These are phyloP conservation scores for Acanthamoeba lenticulata DNA, from an alignment of 208 protist genomes.

Conservation along the genomic window DNA sequence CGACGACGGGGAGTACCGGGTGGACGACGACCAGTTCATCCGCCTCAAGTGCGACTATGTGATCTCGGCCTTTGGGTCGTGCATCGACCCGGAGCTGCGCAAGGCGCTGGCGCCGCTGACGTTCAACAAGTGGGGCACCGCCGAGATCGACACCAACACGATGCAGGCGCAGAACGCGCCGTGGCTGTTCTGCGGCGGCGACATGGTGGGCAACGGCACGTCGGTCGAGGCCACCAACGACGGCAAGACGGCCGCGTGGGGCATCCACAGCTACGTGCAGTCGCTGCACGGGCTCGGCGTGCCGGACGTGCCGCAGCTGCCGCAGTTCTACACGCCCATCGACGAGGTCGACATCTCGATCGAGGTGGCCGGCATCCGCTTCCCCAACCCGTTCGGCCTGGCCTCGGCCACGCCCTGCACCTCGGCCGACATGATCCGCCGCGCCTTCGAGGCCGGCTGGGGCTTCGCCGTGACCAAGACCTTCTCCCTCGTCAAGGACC, in stretches of 20 bases:
- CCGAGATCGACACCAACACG: slow-evolving; percentile 80
- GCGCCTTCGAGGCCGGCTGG: slow-evolving; percentile 90
- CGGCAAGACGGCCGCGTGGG: slow-evolving; percentile 91
- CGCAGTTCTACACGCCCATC: slow-evolving; percentile 88
- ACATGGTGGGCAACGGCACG: slow-evolving; percentile 84
- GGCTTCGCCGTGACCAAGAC: slow-evolving; percentile 94
- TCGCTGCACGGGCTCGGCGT: slow-evolving; percentile 78
- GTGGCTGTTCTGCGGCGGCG: slow-evolving; percentile 89
- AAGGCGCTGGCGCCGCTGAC: slow-evolving; percentile 74
- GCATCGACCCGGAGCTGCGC: slow-evolving; percentile 70
- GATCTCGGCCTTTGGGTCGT: slow-evolving; percentile 90
- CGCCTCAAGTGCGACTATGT: slow-evolving; percentile 90
- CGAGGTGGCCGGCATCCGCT: slow-evolving; percentile 89
- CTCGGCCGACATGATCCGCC: slow-evolving; percentile 83
- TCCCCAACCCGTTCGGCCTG: slow-evolving; percentile 93
- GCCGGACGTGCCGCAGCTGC: slow-evolving; percentile 81
- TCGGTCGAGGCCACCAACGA: slow-evolving; percentile 94
- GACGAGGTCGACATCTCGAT: slow-evolving; percentile 90
- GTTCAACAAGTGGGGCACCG: slow-evolving; percentile 83
- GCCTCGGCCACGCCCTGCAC: slow-evolving; percentile 88
- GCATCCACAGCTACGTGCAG: slow-evolving; percentile 90
- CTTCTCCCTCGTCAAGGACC: slow-evolving; percentile 89
- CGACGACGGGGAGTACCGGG: slow-evolving; percentile 83
- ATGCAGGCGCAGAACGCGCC: slow-evolving; percentile 23
- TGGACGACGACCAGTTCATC: slow-evolving; percentile 89